Base-by-base conservation (phyloP, 2,329 filamentous ascomycete genomes). In the Berkeleyomyces basicola region DNA sequence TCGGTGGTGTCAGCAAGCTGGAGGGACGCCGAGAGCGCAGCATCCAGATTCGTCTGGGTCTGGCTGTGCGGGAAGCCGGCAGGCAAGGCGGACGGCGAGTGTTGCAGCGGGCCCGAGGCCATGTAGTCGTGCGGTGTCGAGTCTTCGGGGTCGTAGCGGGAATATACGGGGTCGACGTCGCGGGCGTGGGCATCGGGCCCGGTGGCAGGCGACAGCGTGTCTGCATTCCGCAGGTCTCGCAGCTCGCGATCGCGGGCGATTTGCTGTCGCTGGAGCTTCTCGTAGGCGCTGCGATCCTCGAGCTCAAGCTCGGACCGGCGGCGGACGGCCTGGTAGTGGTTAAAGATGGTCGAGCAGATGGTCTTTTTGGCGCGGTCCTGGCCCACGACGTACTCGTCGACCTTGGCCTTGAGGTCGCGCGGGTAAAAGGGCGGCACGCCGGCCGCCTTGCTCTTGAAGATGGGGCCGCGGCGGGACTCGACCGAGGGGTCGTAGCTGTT, bases 371-470 rank as follows among this genome's bases (percentile, higher is more conserved):
- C 90, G 65, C 90, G 84, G 67, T 96, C 90, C 73, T 99, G 93
- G 47, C 92, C 93, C 3, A 99, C 92, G 1, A 99, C 92, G 71
- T 95, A 99, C 70, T 93, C 88, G 71, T 99, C 93, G 40, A 97
- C 83, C 69, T 93, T 87, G 70, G 89, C 84, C 77, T 97, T 96
- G 68, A 99, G 78, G 68, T 83, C 79, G 64, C 80, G 77, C 1
- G 83, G 83, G 62, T 85, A 86, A 70, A 85, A 83, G 60, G 80
- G 77, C 2, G 82, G 81, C 14, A 84, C 81, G 61, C 82, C 82
- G 62, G 72, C 79, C 62, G 74, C 69, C 70, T 81, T 82, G 65
- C 72, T 77, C 58, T 61, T 64, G 70, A 83, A 83, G 77, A 84
- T 83, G 46, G 81, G 81, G 2, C 81, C 81, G 7, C 80, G 77